These are phyloP conservation scores for Nemania serpens DNA, from an alignment of 2,329 filamentous ascomycete species.

Conservation along the genomic window DNA sequence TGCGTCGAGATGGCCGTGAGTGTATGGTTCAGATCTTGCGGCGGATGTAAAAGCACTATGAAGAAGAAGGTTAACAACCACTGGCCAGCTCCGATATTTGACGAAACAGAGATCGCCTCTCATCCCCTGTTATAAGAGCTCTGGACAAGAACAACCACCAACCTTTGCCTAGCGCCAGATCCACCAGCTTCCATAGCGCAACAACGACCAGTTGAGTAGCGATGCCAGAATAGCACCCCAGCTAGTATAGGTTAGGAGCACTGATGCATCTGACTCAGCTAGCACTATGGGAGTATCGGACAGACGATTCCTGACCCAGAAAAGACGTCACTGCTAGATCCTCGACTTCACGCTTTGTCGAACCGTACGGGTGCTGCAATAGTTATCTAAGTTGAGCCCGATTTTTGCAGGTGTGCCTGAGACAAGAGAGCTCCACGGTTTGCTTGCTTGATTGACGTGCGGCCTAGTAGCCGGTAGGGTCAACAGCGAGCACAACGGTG, in stretches of 20 bases:
- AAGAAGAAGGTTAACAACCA: constrained; percentile 25
- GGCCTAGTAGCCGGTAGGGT: constrained; percentile 31
- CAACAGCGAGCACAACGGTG: constrained; percentile 25
- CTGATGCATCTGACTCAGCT: constrained; percentile 42
- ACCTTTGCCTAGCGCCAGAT: constrained; percentile 46
- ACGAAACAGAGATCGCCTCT: constrained; percentile 6
- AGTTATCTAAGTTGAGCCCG: constrained; percentile 27
- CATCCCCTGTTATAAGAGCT: constrained; percentile 23
- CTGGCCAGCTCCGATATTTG: constrained; percentile 33
- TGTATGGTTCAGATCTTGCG: constrained; percentile 39
- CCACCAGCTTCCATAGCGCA: constrained; percentile 45
- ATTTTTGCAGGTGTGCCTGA: constrained; percentile 23
- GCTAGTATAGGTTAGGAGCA: constrained; percentile 37
- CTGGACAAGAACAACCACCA: constrained; percentile 34
- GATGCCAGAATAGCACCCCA: constrained; percentile 41
- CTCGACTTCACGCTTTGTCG: constrained; percentile 9
- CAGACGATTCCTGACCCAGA: constrained; percentile 23
- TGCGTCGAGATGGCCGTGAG: constrained; percentile 34
- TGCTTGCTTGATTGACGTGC: constrained; percentile 26
- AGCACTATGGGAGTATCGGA: constrained; percentile 23
- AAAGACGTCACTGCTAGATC: constrained; percentile 21
- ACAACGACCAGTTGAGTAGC: constrained; percentile 38
- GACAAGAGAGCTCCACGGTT: constrained; percentile 22
- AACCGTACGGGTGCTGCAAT: constrained; percentile 8
- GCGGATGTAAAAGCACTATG: constrained; percentile 41